These are phyloP conservation scores for Dendryphion nanum DNA, from an alignment of 2,329 filamentous ascomycete genomes.

Conservation along the genomic window DNA sequence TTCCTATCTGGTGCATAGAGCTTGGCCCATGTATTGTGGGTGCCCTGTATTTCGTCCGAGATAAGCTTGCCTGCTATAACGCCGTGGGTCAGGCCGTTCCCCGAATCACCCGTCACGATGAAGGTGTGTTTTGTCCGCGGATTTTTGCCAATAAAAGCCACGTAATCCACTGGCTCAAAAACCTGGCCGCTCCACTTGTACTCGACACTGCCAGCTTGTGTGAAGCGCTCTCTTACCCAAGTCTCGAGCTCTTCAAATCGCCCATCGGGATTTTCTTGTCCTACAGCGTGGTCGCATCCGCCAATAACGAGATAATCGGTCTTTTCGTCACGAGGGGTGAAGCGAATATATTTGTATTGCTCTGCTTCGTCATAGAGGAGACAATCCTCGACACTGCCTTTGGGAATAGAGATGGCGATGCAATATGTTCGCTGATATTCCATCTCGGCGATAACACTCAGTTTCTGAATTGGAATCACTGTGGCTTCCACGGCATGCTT, in stretches of 20 bases:
- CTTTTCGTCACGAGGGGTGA: slow-evolving; percentile 53
- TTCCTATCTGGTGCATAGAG: too few relatives aligned
- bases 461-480: slow-evolving; percentile 56
- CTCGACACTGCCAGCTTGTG: slow-evolving; percentile 49
- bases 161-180: slow-evolving; percentile 54
- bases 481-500: slow-evolving; percentile 55
- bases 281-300: slow-evolving; percentile 60
- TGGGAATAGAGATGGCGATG: slow-evolving; percentile 56
- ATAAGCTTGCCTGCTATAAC: too few relatives aligned
- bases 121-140: slow-evolving; percentile 53
- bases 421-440: slow-evolving; percentile 57
- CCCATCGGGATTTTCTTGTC: slow-evolving; percentile 47
- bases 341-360: slow-evolving; percentile 55
- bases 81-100: too few relatives aligned
- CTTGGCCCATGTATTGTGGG: too few relatives aligned
- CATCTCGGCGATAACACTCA: slow-evolving; percentile 53
- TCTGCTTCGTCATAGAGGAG: slow-evolving; percentile 57
- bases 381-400: slow-evolving; percentile 53
- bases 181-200: slow-evolving; percentile 60
- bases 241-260: slow-evolving; percentile 53
- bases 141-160: slow-evolving; percentile 58
- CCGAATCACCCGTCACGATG: too few relatives aligned
- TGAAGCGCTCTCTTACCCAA: slow-evolving; percentile 56
- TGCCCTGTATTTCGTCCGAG: too few relatives aligned
- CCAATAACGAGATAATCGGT: slow-evolving; percentile 58